Percentiles rank a stretch among this genome's conserved stretches.
These are phyloP conservation scores for Paraurostyla sp. DNA, from an alignment of 73 alveolate species.

Conservation along the genomic window DNA sequence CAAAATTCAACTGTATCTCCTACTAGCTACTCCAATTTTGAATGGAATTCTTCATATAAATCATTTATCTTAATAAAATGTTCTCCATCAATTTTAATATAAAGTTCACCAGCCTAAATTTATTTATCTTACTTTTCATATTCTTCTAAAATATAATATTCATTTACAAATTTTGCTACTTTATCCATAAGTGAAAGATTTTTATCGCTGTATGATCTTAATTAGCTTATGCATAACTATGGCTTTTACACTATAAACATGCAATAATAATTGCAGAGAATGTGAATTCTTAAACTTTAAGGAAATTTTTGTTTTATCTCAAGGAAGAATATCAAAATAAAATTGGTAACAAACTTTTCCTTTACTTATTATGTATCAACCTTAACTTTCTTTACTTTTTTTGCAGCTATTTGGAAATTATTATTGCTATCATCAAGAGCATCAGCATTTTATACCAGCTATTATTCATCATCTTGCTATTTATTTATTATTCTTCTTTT, in stretches of 20 bases:
- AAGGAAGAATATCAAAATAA: not conserved
- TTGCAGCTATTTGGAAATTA: not conserved
- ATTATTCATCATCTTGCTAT: not conserved
- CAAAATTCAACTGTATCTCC: constrained; percentile 23
- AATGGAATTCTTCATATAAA: constrained; percentile 1
- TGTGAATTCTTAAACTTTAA: not conserved
- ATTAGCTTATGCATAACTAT: not conserved
- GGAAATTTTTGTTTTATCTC: constrained; percentile 13
- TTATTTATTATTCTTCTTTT: not conserved
- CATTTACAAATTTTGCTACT: not conserved
- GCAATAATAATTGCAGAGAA: constrained; percentile 32
- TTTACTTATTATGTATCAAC: not conserved
- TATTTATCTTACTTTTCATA: not conserved
- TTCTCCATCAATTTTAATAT: constrained; percentile 16
- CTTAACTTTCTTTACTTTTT: not conserved
- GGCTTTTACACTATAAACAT: constrained; percentile 27
- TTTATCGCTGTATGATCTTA: not conserved
- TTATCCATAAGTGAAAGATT: not conserved
- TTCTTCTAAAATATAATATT: not conserved
- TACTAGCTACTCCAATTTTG: not conserved
- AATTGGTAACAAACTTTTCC: not conserved
- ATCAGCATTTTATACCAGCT: not conserved
- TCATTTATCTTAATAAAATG: constrained; percentile 28
- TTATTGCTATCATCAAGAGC: not conserved
- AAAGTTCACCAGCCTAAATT: not conserved